Evolutionary conservation across 768 basidiomycete genomes (phyloP), one percentile per base, ranked within the genome.

Genomic region (Rubroboletus pulcherrimus): DNA sequence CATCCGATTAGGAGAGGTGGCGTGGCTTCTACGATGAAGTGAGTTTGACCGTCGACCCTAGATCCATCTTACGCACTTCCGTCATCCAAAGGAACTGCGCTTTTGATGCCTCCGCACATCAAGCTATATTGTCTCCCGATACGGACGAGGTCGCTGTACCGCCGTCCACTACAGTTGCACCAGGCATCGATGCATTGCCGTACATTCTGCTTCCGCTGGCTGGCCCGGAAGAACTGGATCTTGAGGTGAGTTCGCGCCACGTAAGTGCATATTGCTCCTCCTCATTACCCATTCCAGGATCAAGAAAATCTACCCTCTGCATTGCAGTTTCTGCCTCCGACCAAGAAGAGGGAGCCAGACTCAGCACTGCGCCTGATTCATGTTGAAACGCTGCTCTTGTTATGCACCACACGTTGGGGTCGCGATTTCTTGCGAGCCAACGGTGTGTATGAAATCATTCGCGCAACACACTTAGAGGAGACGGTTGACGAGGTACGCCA

Each of bases 181-280:
- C 90, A 2, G 93, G 94, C 5, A 84, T 98, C 35, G 88, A 93
- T 70, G 82, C 88, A 2, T 78, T 98, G 10, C 88, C 92, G 0
- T 89, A 85, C 66, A 77, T 99, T 11, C 78, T 99, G 4, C 81
- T 95, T 0, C 96, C 97, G 0, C 77, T 99, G 2, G 93, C 96
- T 40, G 95, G 96, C 7, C 89, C 93, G 1, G 97, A 98, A 71
- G 97, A 98, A 71, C 86, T 91, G 56, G 94, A 97, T 54, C 77
- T 96, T 1, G 95, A 98, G 58, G 92, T 91, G 61, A 51, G 77
- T 44, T 21, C 19, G 29, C 29, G n/a, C 21, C 26, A 7, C 6
- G 11, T 26, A 7, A 5, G 29, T 3, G 19, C 21, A 59, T 31
- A 31, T 45, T 49, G 5, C 39, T 33, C 15, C 21, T 38, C 38